Evolutionary conservation across 83 land plant genomes (phyloP).

Genomic region (Diphasiastrum complanatum): DNA sequence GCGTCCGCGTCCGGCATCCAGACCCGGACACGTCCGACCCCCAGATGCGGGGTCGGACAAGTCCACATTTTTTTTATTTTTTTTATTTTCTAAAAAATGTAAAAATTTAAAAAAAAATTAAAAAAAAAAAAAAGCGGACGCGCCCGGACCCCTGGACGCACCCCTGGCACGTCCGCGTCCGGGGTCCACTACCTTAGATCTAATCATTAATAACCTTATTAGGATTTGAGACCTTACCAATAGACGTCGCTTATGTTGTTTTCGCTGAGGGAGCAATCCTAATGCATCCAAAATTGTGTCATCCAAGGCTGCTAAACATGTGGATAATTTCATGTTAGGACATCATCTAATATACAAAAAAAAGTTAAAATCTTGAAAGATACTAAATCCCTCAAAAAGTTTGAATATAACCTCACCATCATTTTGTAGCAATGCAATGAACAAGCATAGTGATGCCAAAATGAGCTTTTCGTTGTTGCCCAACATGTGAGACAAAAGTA

Average conservation of each 20-base stretch:
- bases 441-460: slow-evolving; percentile 61
- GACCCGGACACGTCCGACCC: too few species aligned
- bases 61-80: too few species aligned
- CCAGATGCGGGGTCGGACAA: too few species aligned
- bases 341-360: not conserved
- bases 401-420: slow-evolving; percentile 60
- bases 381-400: not conserved
- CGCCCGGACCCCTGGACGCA: too few species aligned
- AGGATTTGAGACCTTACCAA: slow-evolving; percentile 47
- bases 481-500: slow-evolving; percentile 52
- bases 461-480: slow-evolving; percentile 57
- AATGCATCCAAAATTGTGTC: slow-evolving; percentile 89
- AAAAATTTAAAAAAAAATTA: too few species aligned
- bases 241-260: slow-evolving; percentile 75
- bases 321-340: not conserved
- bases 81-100: too few species aligned
- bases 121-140: too few species aligned
- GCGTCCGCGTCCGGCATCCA: too few species aligned
- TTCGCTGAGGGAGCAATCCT: slow-evolving; percentile 93
- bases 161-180: too few species aligned
- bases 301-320: slow-evolving; percentile 54
- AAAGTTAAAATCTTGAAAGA: not conserved
- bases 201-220: not conserved
- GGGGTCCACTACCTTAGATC: too few species aligned
- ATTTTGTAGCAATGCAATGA: slow-evolving; percentile 76